Percentiles rank a stretch among this genome's conserved stretches.
phyloP scores from a whole-genome alignment of 495 filamentous ascomycete genomes.

The Hypoxylon rickii region DNA sequence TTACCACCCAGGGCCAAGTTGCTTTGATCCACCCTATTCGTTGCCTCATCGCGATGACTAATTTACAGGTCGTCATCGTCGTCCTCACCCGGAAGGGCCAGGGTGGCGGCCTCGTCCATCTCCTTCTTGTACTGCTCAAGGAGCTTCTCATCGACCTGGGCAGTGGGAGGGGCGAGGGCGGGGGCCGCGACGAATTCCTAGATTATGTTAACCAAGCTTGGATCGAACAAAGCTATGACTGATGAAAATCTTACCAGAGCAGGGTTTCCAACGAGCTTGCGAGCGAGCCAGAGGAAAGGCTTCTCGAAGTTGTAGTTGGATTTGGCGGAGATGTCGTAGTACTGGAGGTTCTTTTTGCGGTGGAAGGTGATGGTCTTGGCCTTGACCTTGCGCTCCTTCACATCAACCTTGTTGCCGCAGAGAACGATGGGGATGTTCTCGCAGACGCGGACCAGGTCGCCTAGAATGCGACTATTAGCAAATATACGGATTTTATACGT shows the following conservation, averaged over 20 bases:
- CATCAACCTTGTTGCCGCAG: slow-evolving; percentile 99
- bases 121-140: slow-evolving; percentile 83
- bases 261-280: slow-evolving; percentile 96
- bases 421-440: slow-evolving; percentile 99
- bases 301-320: slow-evolving; percentile 99
- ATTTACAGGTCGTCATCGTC: slow-evolving; percentile 68
- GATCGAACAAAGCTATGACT: not conserved
- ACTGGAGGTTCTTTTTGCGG: slow-evolving; percentile 99
- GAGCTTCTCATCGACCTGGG: slow-evolving; percentile 79
- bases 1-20: too few relatives aligned
- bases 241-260: slow-evolving; percentile 76
- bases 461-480: slow-evolving; percentile 50
- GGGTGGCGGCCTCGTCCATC: slow-evolving; percentile 78
- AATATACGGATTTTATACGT: not conserved
- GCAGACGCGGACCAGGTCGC: slow-evolving; percentile 98
- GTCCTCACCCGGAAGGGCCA: slow-evolving; percentile 95
- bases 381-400: slow-evolving; percentile 99
- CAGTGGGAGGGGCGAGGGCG: slow-evolving; percentile 91
- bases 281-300: slow-evolving; percentile 99
- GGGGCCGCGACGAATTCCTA: slow-evolving; percentile 97
- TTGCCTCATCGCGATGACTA: slow-evolving; percentile 16
- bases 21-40: slow-evolving; percentile 24
- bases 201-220: slow-evolving; percentile 15
- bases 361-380: slow-evolving; percentile 99
- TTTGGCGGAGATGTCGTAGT: slow-evolving; percentile 99